Evolutionary conservation across 78 protist species (phyloP).

Genomic region (Planoprotostelium fungivorum): DNA sequence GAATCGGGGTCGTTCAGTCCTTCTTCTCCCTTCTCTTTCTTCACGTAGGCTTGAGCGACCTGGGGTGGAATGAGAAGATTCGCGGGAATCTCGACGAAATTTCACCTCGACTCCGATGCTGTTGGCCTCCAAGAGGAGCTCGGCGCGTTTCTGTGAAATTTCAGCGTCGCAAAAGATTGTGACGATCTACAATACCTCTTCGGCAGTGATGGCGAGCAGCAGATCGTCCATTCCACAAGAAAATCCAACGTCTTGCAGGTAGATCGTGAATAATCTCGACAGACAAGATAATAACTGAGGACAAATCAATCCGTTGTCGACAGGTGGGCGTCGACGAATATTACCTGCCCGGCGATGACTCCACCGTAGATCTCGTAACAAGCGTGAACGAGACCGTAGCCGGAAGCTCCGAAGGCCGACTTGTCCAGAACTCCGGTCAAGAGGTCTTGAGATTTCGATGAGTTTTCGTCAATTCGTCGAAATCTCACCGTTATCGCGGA

Average conservation of each 20-base stretch:
- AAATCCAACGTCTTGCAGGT: constrained; percentile 82
- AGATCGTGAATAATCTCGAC: constrained; percentile 89
- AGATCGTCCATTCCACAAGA: constrained; percentile 95
- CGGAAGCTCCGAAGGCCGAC: constrained; percentile 87
- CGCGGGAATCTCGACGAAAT: not conserved
- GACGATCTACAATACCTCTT: not conserved
- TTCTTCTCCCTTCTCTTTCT: not conserved
- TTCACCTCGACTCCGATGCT: not conserved
- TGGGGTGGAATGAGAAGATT: not conserved
- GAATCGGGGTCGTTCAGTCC: not conserved
- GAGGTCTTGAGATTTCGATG: constrained; percentile 51
- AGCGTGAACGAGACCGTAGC: constrained; percentile 80
- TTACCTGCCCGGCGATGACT: constrained; percentile 72
- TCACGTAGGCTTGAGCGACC: not conserved
- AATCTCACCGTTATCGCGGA: constrained; percentile 24
- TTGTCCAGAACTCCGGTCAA: constrained; percentile 94
- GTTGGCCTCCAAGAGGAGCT: not conserved
- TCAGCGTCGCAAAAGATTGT: not conserved
- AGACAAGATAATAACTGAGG: constrained; percentile 74
- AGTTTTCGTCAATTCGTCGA: constrained; percentile 14
- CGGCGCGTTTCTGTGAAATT: not conserved
- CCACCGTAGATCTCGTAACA: constrained; percentile 92
- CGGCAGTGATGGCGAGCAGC: constrained; percentile 3
- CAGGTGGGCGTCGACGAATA: not conserved
- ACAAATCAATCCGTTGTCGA: not conserved